phyloP scores from a whole-genome alignment of 2,329 filamentous ascomycete genomes.

The Dactylellina drechsleri region DNA sequence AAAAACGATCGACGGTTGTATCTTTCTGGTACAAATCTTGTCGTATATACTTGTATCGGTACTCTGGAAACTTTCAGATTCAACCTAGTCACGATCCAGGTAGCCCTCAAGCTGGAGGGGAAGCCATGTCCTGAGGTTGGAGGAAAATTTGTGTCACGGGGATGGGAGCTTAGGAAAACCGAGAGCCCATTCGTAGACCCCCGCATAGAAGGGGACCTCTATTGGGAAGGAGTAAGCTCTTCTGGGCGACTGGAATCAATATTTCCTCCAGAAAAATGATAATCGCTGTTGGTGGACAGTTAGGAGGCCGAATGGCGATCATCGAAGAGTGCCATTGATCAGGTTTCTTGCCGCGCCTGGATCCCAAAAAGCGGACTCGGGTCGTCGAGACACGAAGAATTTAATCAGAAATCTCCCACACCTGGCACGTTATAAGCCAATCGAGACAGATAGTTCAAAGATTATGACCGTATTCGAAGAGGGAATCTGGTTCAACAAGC shows the following conservation, averaged over 20 bases:
- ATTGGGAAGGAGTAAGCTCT: slow-evolving; percentile 3
- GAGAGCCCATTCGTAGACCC: slow-evolving; percentile 22
- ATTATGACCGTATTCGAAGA: slow-evolving; percentile 9
- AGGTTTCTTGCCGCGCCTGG: slow-evolving; percentile 7
- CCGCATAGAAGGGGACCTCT: slow-evolving; percentile 19
- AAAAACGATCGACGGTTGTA: slow-evolving; percentile 10
- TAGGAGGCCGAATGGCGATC: neutral
- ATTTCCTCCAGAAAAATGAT: slow-evolving; percentile 27
- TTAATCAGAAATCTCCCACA: slow-evolving; percentile 21
- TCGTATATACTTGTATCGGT: slow-evolving; percentile 19
- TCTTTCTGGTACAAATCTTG: slow-evolving; percentile 7
- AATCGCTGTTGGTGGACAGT: slow-evolving; percentile 17
- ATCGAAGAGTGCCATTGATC: slow-evolving; percentile 15
- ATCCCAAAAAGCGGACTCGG: neutral
- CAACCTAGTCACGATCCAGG: neutral
- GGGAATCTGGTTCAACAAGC: slow-evolving; percentile 13
- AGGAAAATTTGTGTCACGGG: slow-evolving; percentile 18
- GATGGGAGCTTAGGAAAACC: slow-evolving; percentile 7
- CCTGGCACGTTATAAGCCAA: slow-evolving; percentile 24
- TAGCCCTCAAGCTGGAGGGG: slow-evolving; percentile 7
- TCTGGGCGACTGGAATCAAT: neutral
- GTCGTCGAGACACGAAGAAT: neutral
- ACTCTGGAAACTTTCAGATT: neutral
- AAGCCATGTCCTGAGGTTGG: slow-evolving; percentile 17
- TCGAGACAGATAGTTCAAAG: slow-evolving; percentile 15